A percentile compares a stretch with the other conserved stretches of the same genome.
These are phyloP conservation scores for Hypseocharis bilobata DNA, from an alignment of 441 rosid species.

Conservation along the genomic window DNA sequence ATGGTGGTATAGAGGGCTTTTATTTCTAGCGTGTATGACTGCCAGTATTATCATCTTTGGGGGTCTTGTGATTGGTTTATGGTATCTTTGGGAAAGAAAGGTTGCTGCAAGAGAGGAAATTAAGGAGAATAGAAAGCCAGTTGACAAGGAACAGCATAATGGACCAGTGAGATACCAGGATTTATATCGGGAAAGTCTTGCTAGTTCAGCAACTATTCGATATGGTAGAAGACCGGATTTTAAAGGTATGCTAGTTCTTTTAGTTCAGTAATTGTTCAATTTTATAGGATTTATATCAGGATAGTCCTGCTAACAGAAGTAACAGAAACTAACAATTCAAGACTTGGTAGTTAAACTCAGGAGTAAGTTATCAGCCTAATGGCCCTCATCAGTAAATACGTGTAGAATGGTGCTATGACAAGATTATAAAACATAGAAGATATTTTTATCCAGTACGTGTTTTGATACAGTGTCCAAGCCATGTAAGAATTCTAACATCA, in stretches of 20 bases:
- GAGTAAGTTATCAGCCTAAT: too few relatives aligned
- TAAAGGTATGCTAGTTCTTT: conserved; percentile 55
- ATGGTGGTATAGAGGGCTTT: conserved; percentile 84
- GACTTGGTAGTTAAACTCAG: too few relatives aligned
- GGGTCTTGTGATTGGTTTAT: conserved; percentile 53
- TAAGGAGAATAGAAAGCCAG: conserved; percentile 13
- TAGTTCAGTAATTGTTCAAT: too few relatives aligned
- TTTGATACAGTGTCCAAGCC: too few relatives aligned
- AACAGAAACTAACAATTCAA: too few relatives aligned
- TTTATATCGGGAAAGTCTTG: conserved; percentile 16
- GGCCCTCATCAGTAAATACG: too few relatives aligned
- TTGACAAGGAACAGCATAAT: conserved; percentile 7
- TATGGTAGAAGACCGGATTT: conserved; percentile 75
- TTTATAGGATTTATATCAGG: too few relatives aligned
- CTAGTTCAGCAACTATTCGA: conserved; percentile 27
- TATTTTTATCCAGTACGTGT: too few relatives aligned
- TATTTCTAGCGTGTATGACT: conserved; percentile 52
- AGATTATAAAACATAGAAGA: too few relatives aligned
- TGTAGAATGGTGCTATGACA: too few relatives aligned
- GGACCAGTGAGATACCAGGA: conserved; percentile 17
- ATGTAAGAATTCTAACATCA: too few relatives aligned
- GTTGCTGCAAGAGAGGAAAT: conserved; percentile 20
- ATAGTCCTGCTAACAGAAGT: too few relatives aligned
- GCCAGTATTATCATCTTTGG: conserved; percentile 55
- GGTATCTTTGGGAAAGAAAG: conserved; percentile 57